A percentile compares a stretch with the other conserved stretches of the same genome.
Conservation (phyloP, 2,329 filamentous ascomycete species). For the Phyllosticta paracitricarpa region DNA sequence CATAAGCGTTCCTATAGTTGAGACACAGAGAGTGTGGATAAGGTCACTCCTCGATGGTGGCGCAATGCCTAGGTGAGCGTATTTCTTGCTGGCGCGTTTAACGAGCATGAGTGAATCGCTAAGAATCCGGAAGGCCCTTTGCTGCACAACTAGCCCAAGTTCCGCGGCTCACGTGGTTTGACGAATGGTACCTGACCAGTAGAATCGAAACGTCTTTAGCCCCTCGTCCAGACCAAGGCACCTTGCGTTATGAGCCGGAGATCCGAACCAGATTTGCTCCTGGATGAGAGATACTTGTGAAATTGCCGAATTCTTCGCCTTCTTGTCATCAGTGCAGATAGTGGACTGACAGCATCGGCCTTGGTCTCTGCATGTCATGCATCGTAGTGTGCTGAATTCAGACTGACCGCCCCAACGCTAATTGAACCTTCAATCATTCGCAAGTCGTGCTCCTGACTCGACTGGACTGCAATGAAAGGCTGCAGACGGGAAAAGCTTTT, state of each 20-base stretch:
- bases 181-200: neutral
- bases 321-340: neutral
- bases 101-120: neutral
- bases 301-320: neutral
- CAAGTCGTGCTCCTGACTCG: neutral
- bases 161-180: neutral
- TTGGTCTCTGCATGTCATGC: neutral
- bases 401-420: neutral
- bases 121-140: neutral
- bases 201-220: neutral
- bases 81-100: neutral
- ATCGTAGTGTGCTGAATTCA: neutral
- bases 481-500: neutral
- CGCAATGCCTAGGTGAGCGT: neutral
- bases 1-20: neutral
- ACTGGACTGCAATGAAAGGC: neutral
- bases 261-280: neutral
- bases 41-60: neutral
- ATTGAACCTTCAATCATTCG: neutral
- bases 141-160: neutral
- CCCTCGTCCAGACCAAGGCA: neutral
- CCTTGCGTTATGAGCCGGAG: neutral
- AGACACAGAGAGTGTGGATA: neutral
- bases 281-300: neutral
- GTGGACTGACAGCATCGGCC: neutral